Evolutionary conservation across 139 green algal species (phyloP).

Genomic region (Haematococcus lacustris): DNA sequence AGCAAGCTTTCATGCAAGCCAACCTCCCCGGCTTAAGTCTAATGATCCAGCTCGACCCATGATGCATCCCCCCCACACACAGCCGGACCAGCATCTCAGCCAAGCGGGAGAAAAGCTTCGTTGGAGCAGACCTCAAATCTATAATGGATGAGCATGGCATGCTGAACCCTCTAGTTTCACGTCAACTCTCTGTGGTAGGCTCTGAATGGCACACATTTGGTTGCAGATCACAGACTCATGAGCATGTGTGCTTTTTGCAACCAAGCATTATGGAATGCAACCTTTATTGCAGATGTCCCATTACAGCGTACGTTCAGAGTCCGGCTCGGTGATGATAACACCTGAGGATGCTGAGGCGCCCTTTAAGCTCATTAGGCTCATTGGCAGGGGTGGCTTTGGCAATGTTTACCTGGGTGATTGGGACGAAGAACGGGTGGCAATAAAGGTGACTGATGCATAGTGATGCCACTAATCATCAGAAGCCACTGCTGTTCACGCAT

Average conservation of each 20-base stretch:
- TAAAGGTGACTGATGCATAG: conserved; percentile 33
- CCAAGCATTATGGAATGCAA: no score
- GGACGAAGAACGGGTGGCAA: conserved; percentile 25
- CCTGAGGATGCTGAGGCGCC: conserved; percentile 8
- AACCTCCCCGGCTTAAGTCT: no score
- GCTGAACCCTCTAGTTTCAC: conserved; percentile 27
- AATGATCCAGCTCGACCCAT: no score
- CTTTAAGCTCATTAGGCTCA: conserved; percentile 15
- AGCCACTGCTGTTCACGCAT: no score
- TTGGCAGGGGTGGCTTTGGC: conserved; percentile 33
- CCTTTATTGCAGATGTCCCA: no score
- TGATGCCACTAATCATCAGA: no score
- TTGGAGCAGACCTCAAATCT: conserved; percentile 31
- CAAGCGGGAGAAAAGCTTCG: conserved; percentile 8
- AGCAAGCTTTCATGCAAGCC: no score
- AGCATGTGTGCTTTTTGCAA: no score
- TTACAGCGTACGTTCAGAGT: conserved; percentile 21
- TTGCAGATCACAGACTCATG: no score
- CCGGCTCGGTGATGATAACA: conserved; percentile 17
- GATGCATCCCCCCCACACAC: not conserved
- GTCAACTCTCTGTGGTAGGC: conserved; percentile 24
- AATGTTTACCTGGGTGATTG: conserved; percentile 35
- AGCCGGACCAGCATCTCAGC: not conserved
- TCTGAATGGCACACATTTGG: no score
- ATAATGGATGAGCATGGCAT: conserved; percentile 40